These are phyloP conservation scores for Eucalyptus decipiens DNA, from an alignment of 345 rosid species.

Conservation along the genomic window DNA sequence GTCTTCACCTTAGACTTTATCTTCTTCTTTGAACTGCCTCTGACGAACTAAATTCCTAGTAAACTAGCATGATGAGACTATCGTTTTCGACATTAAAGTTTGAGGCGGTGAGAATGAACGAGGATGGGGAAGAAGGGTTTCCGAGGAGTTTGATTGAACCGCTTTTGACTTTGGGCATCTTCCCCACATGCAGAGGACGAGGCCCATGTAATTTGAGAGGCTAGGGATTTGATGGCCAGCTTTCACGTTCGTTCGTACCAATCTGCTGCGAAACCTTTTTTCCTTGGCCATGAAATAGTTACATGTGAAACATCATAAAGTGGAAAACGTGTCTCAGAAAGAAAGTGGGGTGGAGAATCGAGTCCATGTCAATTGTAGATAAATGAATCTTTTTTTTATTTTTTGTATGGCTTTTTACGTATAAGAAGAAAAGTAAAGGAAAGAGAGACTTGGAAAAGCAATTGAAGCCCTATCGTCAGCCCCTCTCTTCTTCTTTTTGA, in stretches of 20 bases:
- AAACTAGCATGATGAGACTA: neutral
- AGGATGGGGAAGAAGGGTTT: neutral
- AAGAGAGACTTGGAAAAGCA: neutral
- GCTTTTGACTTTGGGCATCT: neutral
- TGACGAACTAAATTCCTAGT: neutral
- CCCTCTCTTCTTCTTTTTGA: neutral
- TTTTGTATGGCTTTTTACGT: neutral
- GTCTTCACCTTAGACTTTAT: neutral
- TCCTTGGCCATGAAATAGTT: neutral
- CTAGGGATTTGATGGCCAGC: neutral
- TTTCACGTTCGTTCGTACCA: neutral
- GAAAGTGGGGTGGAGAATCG: neutral
- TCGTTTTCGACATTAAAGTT: neutral
- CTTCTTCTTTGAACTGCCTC: neutral
- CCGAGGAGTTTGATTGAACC: neutral
- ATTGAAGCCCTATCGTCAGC: neutral
- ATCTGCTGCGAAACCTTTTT: neutral
- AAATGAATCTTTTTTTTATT: neutral
- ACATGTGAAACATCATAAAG: neutral
- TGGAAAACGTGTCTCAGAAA: neutral
- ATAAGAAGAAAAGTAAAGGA: neutral
- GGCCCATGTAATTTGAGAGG: neutral
- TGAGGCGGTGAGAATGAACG: neutral
- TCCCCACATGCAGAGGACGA: neutral
- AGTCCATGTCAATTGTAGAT: neutral